Evolutionary conservation across 176 grass and related monocot genomes (phyloP).

Genomic region (Cenchrus purpureus): DNA sequence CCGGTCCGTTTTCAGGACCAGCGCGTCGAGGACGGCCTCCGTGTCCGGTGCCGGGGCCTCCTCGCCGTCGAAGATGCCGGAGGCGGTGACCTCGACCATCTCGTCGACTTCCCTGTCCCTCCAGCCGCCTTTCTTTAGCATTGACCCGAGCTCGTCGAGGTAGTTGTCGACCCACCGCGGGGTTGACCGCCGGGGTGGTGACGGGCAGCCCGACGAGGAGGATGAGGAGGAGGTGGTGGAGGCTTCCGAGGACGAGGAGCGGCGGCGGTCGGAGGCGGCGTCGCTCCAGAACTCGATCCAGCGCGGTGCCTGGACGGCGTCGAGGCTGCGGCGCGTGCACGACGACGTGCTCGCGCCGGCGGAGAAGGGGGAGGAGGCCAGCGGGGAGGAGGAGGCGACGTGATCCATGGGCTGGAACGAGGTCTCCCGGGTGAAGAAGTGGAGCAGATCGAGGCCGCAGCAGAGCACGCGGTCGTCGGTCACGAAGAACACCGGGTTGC

Average conservation of each 20-base stretch:
- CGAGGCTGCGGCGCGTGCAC: constrained; percentile 75
- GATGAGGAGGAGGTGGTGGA: constrained; percentile 64
- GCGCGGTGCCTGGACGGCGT: constrained; percentile 70
- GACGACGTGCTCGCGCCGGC: constrained; percentile 32
- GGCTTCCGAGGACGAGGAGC: constrained; percentile 87
- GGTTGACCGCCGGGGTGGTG: constrained; percentile 37
- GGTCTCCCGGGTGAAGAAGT: constrained; percentile 82
- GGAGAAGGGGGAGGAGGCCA: constrained; percentile 5
- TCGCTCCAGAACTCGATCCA: constrained; percentile 99
- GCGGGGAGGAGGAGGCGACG: constrained; percentile 12
- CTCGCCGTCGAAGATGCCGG: constrained; percentile 72
- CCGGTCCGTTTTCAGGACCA: constrained; percentile 69
- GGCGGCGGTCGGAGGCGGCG: constrained; percentile 79
- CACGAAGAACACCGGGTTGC: constrained; percentile 94
- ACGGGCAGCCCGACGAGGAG: constrained; percentile 41
- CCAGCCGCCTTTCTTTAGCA: constrained; percentile 85
- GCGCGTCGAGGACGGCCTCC: constrained; percentile 69
- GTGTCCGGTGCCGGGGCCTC: constrained; percentile 50
- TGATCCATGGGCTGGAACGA: constrained; percentile 50
- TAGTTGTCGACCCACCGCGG: constrained; percentile 83
- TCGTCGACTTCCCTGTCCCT: constrained; percentile 82
- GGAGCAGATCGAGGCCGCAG: constrained; percentile 80
- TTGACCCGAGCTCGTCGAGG: constrained; percentile 73
- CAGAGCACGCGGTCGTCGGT: constrained; percentile 87
- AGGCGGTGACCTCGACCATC: constrained; percentile 68